Percentiles rank a stretch among this genome's conserved stretches.
These are phyloP conservation scores for Pythium periplocum DNA, from an alignment of 352 stramenopile genomes.

Conservation along the genomic window DNA sequence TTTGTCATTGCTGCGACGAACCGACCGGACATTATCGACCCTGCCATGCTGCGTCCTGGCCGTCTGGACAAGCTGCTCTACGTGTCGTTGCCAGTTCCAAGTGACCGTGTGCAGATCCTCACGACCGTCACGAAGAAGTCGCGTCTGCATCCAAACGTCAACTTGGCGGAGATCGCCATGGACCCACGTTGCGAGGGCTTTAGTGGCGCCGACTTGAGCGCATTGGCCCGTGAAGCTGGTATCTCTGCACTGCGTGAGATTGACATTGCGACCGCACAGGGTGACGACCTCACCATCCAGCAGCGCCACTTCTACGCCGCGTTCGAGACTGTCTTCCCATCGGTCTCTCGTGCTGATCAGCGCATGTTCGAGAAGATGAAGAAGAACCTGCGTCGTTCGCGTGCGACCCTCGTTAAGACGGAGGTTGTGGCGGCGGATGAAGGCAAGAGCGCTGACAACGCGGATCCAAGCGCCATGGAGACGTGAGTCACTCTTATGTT, in stretches of 20 bases:
- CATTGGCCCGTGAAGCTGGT: constrained; percentile 95
- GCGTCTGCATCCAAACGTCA: constrained; percentile 54
- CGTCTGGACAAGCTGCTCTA: constrained; percentile 99
- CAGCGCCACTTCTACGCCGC: constrained; percentile 64
- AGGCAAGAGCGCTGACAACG: no score
- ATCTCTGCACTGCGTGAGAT: constrained; percentile 89
- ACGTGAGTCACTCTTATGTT: no score
- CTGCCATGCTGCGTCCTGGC: constrained; percentile 97
- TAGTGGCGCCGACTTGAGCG: constrained; percentile 96
- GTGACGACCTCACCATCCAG: constrained; percentile 41
- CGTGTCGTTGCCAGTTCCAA: constrained; percentile 91
- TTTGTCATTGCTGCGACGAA: constrained; percentile 96
- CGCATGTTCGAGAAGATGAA: constrained; percentile 88
- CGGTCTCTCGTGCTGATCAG: constrained; percentile 77
- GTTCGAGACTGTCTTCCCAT: constrained; percentile 81
- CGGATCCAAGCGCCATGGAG: no score
- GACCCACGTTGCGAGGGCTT: constrained; percentile 92
- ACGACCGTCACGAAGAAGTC: constrained; percentile 83
- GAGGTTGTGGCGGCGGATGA: no score
- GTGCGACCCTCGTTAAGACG: constrained; percentile 14
- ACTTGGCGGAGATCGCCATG: constrained; percentile 88
- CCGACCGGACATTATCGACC: constrained; percentile 98
- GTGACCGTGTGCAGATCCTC: constrained; percentile 87
- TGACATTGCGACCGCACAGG: constrained; percentile 26
- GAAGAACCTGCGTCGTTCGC: constrained; percentile 77